Base-by-base conservation (phyloP, 2,329 filamentous ascomycete species). In the Paramyrothecium sp. region DNA sequence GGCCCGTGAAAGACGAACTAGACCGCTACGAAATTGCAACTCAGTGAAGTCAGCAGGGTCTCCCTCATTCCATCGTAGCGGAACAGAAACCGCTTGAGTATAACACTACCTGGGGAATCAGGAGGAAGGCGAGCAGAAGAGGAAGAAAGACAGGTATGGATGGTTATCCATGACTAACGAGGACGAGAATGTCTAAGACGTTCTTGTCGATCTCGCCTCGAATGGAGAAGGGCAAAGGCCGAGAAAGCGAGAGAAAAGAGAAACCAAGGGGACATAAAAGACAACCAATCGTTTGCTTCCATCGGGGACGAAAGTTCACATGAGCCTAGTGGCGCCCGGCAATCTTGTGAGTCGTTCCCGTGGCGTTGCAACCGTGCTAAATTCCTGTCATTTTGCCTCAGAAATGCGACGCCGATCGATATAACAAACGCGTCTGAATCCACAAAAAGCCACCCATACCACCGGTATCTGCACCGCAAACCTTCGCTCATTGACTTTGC, bases 1-100 rank as follows among this genome's bases (percentile, higher is more conserved):
- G 73, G 2, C 82, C 82, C 5, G 76, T 78, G 7, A 64, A 76
- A 22, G 66, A 83, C 58, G 61, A 71, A 51, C 75, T 71, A 10
- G 82, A 85, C 60, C 72, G 81, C 12, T 84, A 84, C 60, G 78
- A 81, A 54, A 50, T 63, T 44, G 38, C n/a, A 7, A 17, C 13
- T 44, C n/a, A 44, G 38, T 44, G 13, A 44, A 12, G 10, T 10
- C 26, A 30, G 10, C 26, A 30, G 26, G 26, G 26, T 30, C 26
- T 30, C 26, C 10, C 26, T 30, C 4, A 10, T 10, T 30, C 5
- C 10, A 34, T 30, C 20, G 5, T 47, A 4, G 13, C 44, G 44
- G 13, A 10, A 30, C 26, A 30, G 10, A 30, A 30, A 30, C 26
- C 26, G 26, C 10, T 44, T 7, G 13, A 44, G 38, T 44, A 16